These are phyloP conservation scores for Escallonia rubra DNA, from an alignment of 129 eudicot species.

Conservation along the genomic window DNA sequence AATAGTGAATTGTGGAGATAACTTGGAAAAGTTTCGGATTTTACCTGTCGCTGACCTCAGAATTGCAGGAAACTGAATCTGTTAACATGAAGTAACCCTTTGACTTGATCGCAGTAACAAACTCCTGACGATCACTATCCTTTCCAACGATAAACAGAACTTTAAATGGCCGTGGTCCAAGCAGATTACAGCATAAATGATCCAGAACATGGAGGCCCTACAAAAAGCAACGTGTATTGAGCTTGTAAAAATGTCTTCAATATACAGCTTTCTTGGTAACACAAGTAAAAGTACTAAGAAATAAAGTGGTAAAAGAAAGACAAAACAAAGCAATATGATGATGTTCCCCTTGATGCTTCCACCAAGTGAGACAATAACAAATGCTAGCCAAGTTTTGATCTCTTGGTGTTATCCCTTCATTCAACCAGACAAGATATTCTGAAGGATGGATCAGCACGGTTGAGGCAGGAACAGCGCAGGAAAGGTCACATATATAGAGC, in stretches of 20 bases:
- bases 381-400: no score
- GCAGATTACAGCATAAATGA: slow-evolving; percentile 5
- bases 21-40: no score
- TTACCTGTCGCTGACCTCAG: slow-evolving; percentile 15
- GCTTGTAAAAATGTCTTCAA: not conserved
- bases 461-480: no score
- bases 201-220: slow-evolving; percentile 19
- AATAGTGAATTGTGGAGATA: no score
- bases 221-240: not conserved
- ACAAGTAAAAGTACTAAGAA: no score
- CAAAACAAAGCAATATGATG: not conserved
- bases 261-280: not conserved
- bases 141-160: slow-evolving; percentile 13
- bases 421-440: no score
- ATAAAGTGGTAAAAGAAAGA: not conserved
- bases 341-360: no score
- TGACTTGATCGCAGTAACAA: slow-evolving; percentile 19
- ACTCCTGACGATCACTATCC: not conserved
- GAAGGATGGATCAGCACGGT: no score
- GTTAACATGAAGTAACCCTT: slow-evolving; percentile 18
- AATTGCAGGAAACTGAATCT: not conserved
- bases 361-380: no score
- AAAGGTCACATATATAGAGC: no score
- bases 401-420: no score
- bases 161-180: slow-evolving; percentile 4